These are phyloP conservation scores for Persicaria tinctoria DNA, from an alignment of 148 eudicot genomes.

Conservation along the genomic window DNA sequence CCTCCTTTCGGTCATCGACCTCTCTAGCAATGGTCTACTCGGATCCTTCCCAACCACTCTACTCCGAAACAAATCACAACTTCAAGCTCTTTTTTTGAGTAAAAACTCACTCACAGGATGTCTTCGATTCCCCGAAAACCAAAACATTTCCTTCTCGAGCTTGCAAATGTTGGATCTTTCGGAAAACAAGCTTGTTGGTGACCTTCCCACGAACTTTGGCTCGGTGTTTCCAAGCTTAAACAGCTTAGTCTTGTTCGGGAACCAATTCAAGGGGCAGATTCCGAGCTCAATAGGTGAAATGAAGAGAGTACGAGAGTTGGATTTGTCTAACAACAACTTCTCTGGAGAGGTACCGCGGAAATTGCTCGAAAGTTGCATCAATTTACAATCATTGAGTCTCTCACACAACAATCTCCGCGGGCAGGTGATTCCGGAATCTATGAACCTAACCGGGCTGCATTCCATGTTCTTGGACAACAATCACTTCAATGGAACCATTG, in stretches of 20 bases:
- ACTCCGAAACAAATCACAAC: background rate
- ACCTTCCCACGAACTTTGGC: too few relatives aligned
- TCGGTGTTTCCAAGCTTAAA: too few relatives aligned
- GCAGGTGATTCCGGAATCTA: background rate
- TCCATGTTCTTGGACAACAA: background rate
- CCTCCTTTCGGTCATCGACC: background rate
- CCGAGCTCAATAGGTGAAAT: too few relatives aligned
- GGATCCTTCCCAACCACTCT: slow-evolving; percentile 16
- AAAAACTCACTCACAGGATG: background rate
- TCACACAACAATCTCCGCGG: background rate
- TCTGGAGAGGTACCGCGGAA: background rate
- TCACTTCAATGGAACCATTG: background rate
- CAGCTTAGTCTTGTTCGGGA: too few relatives aligned
- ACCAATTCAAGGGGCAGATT: too few relatives aligned
- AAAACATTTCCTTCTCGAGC: too few relatives aligned
- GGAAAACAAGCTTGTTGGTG: too few relatives aligned
- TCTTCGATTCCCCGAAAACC: too few relatives aligned
- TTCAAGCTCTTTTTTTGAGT: background rate
- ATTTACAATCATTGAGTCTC: background rate
- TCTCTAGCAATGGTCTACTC: slow-evolving; percentile 6
- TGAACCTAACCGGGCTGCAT: background rate
- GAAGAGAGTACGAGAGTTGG: too few relatives aligned
- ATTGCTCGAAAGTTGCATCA: background rate
- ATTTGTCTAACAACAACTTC: slow-evolving; percentile 8
- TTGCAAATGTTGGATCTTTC: too few relatives aligned